Evolutionary conservation across 208 protist genomes (phyloP).

Genomic region (Crithidia sp.): DNA sequence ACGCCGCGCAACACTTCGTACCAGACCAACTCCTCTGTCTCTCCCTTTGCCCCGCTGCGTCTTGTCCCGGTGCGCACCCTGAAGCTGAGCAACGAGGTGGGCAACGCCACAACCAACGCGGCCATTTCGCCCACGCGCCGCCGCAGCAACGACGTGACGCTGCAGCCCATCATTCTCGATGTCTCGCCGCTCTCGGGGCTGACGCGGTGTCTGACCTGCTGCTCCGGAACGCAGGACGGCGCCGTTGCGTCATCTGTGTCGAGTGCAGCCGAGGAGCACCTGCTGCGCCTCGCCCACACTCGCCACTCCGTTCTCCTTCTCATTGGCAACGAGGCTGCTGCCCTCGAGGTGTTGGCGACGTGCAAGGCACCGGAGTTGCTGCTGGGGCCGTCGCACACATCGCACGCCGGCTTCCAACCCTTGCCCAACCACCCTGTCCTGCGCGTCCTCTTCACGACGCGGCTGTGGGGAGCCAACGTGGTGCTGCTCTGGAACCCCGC

Average conservation of each 20-base stretch:
- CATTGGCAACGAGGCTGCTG: slow-evolving; percentile 55
- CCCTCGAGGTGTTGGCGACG: slow-evolving; percentile 40
- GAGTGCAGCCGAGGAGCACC: slow-evolving; percentile 60
- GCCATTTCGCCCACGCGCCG: slow-evolving; percentile 18
- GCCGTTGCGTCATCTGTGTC: slow-evolving; percentile 29
- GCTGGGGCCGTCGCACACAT: slow-evolving; percentile 22
- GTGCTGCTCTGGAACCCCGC: slow-evolving; percentile 62
- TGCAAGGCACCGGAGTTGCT: slow-evolving; percentile 56
- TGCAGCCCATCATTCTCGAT: slow-evolving; percentile 71
- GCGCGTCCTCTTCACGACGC: slow-evolving; percentile 58
- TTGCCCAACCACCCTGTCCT: slow-evolving; percentile 48
- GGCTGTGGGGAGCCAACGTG: slow-evolving; percentile 75
- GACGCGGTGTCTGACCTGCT: slow-evolving; percentile 49
- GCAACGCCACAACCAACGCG: slow-evolving; percentile 3
- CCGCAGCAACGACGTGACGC: slow-evolving; percentile 29
- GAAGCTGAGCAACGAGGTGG: slow-evolving; percentile 49
- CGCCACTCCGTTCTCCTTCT: slow-evolving; percentile 72
- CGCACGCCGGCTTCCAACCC: slow-evolving; percentile 40
- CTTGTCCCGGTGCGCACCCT: slow-evolving; percentile 62
- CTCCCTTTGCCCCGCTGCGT: slow-evolving; percentile 18
- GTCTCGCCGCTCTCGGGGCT: slow-evolving; percentile 58
- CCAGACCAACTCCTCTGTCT: slow-evolving; percentile 4
- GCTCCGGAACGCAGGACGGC: slow-evolving; percentile 24
- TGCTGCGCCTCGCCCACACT: slow-evolving; percentile 64
- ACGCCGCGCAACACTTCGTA: background rate